Evolutionary conservation across 2,329 filamentous ascomycete species (phyloP), one percentile per base, ranked within the genome.

Genomic region (Aspergillus pseudoterreus): DNA sequence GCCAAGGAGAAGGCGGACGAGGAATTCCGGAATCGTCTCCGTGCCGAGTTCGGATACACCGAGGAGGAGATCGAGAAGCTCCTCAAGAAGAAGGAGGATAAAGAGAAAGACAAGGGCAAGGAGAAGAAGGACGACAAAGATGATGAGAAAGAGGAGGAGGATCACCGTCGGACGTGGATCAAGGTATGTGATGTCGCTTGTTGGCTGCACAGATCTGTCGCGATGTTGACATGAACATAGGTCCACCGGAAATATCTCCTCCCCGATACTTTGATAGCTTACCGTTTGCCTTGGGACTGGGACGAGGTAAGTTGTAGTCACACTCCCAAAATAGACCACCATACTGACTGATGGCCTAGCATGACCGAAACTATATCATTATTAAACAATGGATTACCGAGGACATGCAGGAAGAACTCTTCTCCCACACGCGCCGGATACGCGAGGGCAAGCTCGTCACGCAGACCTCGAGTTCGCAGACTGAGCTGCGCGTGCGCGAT

Each of bases 351-450:
- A 27, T 38, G 41, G 38, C 4, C 77, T 47, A 76, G 74, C 60
- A 58, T 46, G 85, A 91, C 62, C 79, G 82, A 15, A 83, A 87
- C 43, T 91, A 83, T 60, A 75, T 91, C 50, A 70, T 92, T 53
- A 87, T 91, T 71, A 88, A 87, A 70, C 78, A 83, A 50, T 88
- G 83, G 82, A 83, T 91, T 47, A 81, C 82, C 4, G 84, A 90
- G 59, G 80, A 82, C 55, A 82, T 90, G 65, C 87, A 90, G 63
- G 81, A 89, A 52, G 75, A 83, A 51, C 79, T 90, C 45, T 92
- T 88, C 79, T 79, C 82, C 41, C 86, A 91, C 70, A 90, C 87
- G 3, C 78, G 78, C 55, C 73, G 78, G 41, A 67, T 89, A 56
- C 83, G 84, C n/a, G 80, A 84, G 62, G 78, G 76, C 45, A 70